Base-by-base conservation (phyloP, 2,329 filamentous ascomycete genomes). In the Aulographum hederae region DNA sequence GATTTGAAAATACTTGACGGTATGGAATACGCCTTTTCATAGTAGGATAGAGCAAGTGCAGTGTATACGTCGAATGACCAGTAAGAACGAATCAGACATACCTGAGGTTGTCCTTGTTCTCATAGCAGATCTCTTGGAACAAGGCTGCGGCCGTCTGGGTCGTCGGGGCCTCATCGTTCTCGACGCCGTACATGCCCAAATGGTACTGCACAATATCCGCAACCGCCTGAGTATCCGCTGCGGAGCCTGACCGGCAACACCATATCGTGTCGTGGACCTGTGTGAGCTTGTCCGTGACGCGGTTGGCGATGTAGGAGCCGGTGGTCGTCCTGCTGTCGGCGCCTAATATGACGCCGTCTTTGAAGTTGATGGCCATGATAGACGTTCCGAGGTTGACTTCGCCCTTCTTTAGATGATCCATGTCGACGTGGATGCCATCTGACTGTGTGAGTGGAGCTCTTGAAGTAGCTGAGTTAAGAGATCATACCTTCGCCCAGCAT, bases 351-450 rank as follows among this genome's bases (percentile, higher is more conserved):
- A 98, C 89, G 39, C 89, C 89, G 48, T 93, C 85, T 54, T 89
- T 89, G 72, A 98, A 98, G 50, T 91, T 95, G 56, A 95, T 85
- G 38, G 89, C 89, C 89, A 98, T 98, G 55, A 82, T 92, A 46
- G 42, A 28, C 18, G 12, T n/a, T n/a, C n/a, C n/a, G n/a, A n/a
- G n/a, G n/a, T 98, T 98, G 54, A 98, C 86, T 65, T 98, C 89
- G 39, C 89, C 89, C 60, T 84, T 89, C 75, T 98, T 98, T 57
- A 98, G 64, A 51, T 89, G 78, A 50, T 95, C 81, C 89, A 98
- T 98, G 53, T 98, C 89, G 46, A 98, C 68, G 57, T 98, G 89
- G 54, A 98, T 95, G 54, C 89, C 89, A 85, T 98, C 89, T 95
- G 48, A 12, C 30, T 11, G 11, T 21, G 28, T 6, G n/a, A 12